Conservation (phyloP, 106 monocot species). For the Dactylorhiza incarnata region DNA sequence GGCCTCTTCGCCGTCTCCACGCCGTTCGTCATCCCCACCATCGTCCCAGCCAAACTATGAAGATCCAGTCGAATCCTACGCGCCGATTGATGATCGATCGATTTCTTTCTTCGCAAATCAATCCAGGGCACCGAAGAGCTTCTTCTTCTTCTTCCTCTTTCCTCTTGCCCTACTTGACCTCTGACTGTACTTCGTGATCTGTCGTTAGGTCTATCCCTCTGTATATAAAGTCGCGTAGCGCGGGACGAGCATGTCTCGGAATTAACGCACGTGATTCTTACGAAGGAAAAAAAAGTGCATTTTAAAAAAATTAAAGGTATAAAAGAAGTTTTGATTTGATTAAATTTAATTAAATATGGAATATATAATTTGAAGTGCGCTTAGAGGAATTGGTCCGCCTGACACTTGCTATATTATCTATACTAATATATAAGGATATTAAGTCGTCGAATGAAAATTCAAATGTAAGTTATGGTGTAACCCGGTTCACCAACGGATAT, state of each 20-base stretch:
- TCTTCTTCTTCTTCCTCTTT: too few relatives aligned
- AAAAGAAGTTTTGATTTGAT: not conserved
- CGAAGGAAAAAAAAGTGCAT: not conserved
- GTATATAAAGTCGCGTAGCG: not conserved
- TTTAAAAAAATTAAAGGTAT: not conserved
- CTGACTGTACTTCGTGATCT: not conserved
- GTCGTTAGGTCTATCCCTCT: not conserved
- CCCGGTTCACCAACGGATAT: too few relatives aligned
- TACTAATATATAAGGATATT: too few relatives aligned
- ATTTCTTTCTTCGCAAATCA: not conserved
- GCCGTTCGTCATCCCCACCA: too few relatives aligned
- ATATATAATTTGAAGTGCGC: not conserved
- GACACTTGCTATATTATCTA: too few relatives aligned
- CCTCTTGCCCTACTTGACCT: not conserved
- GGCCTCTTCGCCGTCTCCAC: not conserved
- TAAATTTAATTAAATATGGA: not conserved
- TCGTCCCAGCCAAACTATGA: not conserved
- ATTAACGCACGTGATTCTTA: constrained; percentile 1
- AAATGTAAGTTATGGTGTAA: too few relatives aligned
- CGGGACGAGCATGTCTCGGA: not conserved
- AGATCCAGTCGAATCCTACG: not conserved
- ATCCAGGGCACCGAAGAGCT: too few relatives aligned
- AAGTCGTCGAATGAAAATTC: too few relatives aligned
- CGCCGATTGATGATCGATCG: not conserved
- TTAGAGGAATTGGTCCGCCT: not conserved